Evolutionary conservation across 805 yeast species (phyloP).

Genomic region (Suhomyces faveliae): DNA sequence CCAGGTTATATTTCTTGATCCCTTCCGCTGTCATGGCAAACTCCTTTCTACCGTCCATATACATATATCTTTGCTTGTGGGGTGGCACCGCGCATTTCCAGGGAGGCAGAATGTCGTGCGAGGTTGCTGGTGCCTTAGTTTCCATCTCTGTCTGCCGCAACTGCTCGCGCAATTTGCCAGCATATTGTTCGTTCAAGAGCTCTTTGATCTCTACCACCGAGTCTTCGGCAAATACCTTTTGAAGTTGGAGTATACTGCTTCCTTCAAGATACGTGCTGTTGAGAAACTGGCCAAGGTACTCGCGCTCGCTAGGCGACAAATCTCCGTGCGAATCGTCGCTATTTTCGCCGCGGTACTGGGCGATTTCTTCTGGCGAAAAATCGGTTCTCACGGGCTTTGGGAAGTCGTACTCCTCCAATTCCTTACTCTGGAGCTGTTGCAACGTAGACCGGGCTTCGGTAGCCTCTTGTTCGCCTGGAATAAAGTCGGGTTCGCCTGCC

Average conservation of each 20-base stretch:
- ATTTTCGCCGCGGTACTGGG: slow-evolving; percentile 22
- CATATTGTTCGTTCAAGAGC: slow-evolving; percentile 58
- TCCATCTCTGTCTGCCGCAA: slow-evolving; percentile 63
- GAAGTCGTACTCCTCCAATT: slow-evolving; percentile 74
- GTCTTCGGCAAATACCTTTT: slow-evolving; percentile 57
- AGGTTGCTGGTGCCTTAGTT: slow-evolving; percentile 53
- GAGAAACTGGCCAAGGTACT: slow-evolving; percentile 53
- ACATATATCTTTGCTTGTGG: slow-evolving; percentile 84
- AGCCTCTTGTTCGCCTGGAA: slow-evolving; percentile 77
- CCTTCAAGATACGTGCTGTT: slow-evolving; percentile 46
- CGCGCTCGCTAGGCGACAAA: slow-evolving; percentile 39
- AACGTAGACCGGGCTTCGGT: slow-evolving; percentile 74
- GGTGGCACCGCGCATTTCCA: slow-evolving; percentile 95
- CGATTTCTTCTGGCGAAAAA: slow-evolving; percentile 39
- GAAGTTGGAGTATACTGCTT: slow-evolving; percentile 40
- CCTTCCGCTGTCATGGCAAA: slow-evolving; percentile 32
- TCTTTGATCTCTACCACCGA: slow-evolving; percentile 67
- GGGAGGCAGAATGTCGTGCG: slow-evolving; percentile 59
- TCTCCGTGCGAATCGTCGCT: slow-evolving; percentile 9
- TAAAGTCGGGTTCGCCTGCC: slow-evolving; percentile 81
- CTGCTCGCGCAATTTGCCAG: slow-evolving; percentile 43
- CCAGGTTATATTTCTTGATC: slow-evolving; percentile 30
- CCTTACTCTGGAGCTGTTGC: slow-evolving; percentile 74
- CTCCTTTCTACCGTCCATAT: slow-evolving; percentile 63
- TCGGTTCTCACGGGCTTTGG: slow-evolving; percentile 62